Percentiles rank a stretch among this genome's conserved stretches.
Evolutionary conservation across 331 rosid species (phyloP).

Genomic region (Malus hybrid): DNA sequence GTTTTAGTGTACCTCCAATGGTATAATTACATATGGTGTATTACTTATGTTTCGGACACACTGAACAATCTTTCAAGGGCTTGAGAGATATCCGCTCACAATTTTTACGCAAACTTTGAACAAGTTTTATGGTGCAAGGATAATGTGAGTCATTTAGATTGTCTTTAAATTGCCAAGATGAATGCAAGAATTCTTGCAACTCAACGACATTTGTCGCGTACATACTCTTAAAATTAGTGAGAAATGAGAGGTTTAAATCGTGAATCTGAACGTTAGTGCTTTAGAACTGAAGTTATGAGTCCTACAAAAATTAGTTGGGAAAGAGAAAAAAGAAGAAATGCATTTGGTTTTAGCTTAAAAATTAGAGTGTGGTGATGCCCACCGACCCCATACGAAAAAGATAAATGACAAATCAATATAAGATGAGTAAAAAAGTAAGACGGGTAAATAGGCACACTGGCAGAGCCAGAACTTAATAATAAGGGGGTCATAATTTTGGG

Average conservation of each 20-base stretch:
- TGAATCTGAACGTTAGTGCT: background rate
- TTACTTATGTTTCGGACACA: fast-evolving
- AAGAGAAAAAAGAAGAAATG: background rate
- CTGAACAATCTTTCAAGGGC: background rate
- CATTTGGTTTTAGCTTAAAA: background rate
- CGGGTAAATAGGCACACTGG: too few species aligned
- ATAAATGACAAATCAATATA: too few species aligned
- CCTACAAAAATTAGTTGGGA: background rate
- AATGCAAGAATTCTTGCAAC: background rate
- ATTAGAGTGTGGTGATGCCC: too few species aligned
- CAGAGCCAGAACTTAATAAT: too few species aligned
- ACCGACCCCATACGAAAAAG: too few species aligned
- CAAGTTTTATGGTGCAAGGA: background rate
- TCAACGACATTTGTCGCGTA: background rate
- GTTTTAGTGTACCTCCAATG: too few species aligned
- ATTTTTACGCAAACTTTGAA: background rate
- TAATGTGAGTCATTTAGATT: background rate
- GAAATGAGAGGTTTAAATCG: background rate
- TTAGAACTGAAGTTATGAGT: background rate
- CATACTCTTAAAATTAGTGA: background rate
- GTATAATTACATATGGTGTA: too few species aligned
- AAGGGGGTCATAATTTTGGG: too few species aligned
- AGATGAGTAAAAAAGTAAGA: too few species aligned
- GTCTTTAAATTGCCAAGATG: background rate
- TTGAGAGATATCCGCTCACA: background rate